Conservation (phyloP, 2,329 filamentous ascomycete species). For the Penicillium sp. region DNA sequence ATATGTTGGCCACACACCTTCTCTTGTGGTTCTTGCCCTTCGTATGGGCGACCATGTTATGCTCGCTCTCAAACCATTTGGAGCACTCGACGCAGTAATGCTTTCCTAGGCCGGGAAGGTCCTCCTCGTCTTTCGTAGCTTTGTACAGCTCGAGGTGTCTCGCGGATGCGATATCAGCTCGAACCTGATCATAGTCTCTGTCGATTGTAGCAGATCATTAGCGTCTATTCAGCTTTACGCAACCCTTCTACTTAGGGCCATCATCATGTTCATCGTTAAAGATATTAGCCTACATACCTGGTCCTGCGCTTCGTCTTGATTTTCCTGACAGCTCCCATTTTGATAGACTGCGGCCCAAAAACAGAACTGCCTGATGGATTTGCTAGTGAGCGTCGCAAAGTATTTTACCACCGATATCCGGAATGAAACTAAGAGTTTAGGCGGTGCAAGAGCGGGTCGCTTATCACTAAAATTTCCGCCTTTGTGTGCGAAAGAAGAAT, state of each 20-base stretch:
- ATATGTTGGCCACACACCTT: slow-evolving; percentile 46
- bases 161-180: slow-evolving; percentile 67
- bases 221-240: too few species aligned
- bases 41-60: slow-evolving; percentile 63
- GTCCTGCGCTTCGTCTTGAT: slow-evolving; percentile 66
- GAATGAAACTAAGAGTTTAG: too few species aligned
- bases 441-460: slow-evolving; percentile 24
- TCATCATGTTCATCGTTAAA: too few species aligned
- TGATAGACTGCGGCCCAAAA: too few species aligned
- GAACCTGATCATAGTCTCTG: slow-evolving; percentile 88
- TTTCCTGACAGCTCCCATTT: slow-evolving; percentile 59
- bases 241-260: too few species aligned
- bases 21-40: slow-evolving; percentile 91
- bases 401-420: slow-evolving; percentile 34
- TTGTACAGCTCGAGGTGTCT: slow-evolving; percentile 74
- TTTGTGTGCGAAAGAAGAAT: too few species aligned
- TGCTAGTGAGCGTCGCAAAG: too few species aligned
- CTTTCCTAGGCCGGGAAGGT: slow-evolving; percentile 74
- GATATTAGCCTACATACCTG: slow-evolving; percentile 43
- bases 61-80: slow-evolving; percentile 87
- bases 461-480: too few species aligned
- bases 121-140: slow-evolving; percentile 68
- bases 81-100: slow-evolving; percentile 88
- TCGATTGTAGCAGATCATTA: too few species aligned
- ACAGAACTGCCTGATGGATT: slow-evolving; percentile 15